Evolutionary conservation across 2,329 filamentous ascomycete genomes (phyloP), one percentile per base, ranked within the genome.

Genomic region (Botrytis elliptica): DNA sequence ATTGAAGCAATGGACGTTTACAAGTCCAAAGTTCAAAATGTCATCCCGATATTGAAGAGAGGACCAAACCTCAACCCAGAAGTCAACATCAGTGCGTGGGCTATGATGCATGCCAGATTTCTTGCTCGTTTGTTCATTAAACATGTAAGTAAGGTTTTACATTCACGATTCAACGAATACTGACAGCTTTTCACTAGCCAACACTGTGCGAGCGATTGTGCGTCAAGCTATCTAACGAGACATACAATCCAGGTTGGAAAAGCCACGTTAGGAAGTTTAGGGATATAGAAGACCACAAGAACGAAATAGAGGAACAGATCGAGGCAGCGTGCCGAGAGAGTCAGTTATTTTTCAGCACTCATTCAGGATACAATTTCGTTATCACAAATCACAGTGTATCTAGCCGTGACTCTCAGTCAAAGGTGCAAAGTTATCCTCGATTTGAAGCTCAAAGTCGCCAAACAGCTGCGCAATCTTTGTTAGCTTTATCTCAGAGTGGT

Each of bases 171-270:
- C 10, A 18, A 18, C 22, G n/a, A 25, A 25, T 4, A 18, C 67
- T 70, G n/a, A 70, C n/a, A 44, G 9, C 7, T 40, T 25, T 1
- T 6, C 5, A n/a, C 59, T 8, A 72, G 70, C 70, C 70, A 2
- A 68, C 49, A 2, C 22, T 72, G 9, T 72, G 62, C 52, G 33
- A 68, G 3, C 52, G 63, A 16, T 18, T 72, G 18, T 72, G 70
- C 16, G 36, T 36, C 2, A 67, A 72, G 18, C 25, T 60, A 10
- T 12, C 38, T 3, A 68, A 40, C 2, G n/a, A 57, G 10, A 18
- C 29, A 1, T 60, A 67, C 29, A 67, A 59, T 4, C 38, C 38
- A 29, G 70, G 70, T 0, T 59, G n/a, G 64, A 12, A 16, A 38
- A 10, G 6, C 0, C 40, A 72, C 12, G 6, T 60, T 3, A 29